Conservation (phyloP, 208 protist genomes). For the Wallacemonas rigidus region DNA sequence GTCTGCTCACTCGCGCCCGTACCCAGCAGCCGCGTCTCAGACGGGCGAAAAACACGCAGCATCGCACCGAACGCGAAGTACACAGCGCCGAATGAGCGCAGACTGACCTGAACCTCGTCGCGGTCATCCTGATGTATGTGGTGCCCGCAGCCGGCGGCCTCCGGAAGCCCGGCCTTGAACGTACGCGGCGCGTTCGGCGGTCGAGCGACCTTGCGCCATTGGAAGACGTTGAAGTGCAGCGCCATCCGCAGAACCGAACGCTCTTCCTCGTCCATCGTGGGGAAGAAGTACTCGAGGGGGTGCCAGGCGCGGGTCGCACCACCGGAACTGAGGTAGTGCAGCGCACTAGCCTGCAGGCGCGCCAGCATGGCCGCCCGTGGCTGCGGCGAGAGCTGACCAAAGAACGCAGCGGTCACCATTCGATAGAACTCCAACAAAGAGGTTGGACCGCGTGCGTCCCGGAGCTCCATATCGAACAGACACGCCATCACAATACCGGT, state of each 20-base stretch:
- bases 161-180: not conserved
- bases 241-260: constrained; percentile 7
- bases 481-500: not conserved
- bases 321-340: constrained; percentile 10
- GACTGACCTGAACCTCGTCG: constrained; percentile 6
- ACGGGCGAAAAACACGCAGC: constrained; percentile 7
- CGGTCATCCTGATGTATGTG: not conserved
- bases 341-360: not conserved
- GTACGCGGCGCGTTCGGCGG: not conserved
- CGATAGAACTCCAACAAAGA: not conserved
- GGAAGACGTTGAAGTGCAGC: constrained; percentile 17
- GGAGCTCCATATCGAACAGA: not conserved
- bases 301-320: constrained; percentile 8
- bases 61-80: constrained; percentile 15
- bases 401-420: not conserved
- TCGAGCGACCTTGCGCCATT: not conserved
- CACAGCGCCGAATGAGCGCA: constrained; percentile 10
- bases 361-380: not conserved
- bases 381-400: constrained; percentile 1
- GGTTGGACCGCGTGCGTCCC: not conserved
- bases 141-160: too few species aligned
- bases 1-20: not conserved
- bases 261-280: constrained; percentile 6
- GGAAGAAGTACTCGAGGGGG: constrained; percentile 11
- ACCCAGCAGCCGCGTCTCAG: not conserved